Conservation (phyloP, 176 grass and related monocot genomes). For the Eremochloa ophiuroides region DNA sequence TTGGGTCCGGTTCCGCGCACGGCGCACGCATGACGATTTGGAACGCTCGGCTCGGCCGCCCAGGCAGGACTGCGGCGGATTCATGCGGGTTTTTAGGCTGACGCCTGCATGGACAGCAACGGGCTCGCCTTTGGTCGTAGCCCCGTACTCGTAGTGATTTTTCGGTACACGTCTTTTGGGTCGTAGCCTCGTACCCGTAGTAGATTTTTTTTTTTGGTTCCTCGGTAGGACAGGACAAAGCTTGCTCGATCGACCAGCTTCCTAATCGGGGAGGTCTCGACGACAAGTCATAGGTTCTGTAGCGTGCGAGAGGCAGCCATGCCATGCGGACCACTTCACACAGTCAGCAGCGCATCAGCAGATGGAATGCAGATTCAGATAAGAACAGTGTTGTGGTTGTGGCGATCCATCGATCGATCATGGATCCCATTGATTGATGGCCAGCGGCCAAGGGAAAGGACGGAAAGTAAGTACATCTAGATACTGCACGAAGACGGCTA, state of each 20-base stretch:
- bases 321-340: slow-evolving; percentile 6
- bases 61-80: background rate
- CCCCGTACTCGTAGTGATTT: no score
- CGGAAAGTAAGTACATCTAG: no score
- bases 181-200: no score
- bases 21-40: background rate
- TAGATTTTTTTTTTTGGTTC: no score
- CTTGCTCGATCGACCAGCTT: background rate
- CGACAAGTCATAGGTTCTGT: no score
- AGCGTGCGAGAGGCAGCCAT: background rate
- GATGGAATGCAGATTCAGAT: background rate
- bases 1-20: background rate
- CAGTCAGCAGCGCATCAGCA: slow-evolving; percentile 23
- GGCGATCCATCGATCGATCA: no score
- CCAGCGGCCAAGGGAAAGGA: no score
- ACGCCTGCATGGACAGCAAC: background rate
- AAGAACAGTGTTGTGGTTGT: background rate
- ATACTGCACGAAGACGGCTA: no score
- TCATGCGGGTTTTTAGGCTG: background rate
- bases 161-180: background rate
- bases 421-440: background rate
- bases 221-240: background rate
- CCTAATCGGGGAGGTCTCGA: background rate
- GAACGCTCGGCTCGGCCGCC: no score
- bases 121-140: no score